phyloP scores from a whole-genome alignment of 75 land plant species.

The Gnetum montanum region DNA sequence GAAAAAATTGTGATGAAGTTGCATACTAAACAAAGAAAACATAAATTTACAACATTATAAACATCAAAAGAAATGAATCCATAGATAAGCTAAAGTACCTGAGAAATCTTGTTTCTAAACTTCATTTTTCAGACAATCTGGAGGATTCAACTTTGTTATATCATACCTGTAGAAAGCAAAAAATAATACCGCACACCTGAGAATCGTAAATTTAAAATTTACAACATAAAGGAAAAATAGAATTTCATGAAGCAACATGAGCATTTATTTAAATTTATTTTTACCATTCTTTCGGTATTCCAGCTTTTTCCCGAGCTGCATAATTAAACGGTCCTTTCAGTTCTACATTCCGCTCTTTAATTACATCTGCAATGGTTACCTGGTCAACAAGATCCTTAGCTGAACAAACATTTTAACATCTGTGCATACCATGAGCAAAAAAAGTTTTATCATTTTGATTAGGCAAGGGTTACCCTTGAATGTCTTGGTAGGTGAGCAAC shows the following conservation, averaged over 20 bases:
- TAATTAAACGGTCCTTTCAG: constrained; percentile 89
- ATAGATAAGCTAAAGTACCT: too few species aligned
- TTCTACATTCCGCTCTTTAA: constrained; percentile 62
- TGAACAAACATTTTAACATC: too few species aligned
- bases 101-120: too few species aligned
- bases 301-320: constrained; percentile 69
- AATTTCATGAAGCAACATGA: not conserved
- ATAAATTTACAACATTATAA: too few species aligned
- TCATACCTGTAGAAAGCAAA: constrained; percentile 1
- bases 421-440: too few species aligned
- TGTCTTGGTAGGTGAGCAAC: constrained; percentile 43
- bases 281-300: constrained; percentile 77
- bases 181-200: not conserved
- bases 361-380: constrained; percentile 29
- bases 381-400: not conserved
- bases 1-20: too few species aligned
- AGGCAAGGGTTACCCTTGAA: too few species aligned
- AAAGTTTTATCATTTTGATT: too few species aligned
- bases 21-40: too few species aligned
- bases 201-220: not conserved
- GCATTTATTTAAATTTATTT: not conserved
- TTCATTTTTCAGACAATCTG: not conserved
- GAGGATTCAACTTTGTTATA: not conserved
- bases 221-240: not conserved
- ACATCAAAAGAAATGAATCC: too few species aligned